A percentile compares a stretch with the other conserved stretches of the same genome.
Conservation (phyloP, 2,329 filamentous ascomycete species). For the Chalara sp. region DNA sequence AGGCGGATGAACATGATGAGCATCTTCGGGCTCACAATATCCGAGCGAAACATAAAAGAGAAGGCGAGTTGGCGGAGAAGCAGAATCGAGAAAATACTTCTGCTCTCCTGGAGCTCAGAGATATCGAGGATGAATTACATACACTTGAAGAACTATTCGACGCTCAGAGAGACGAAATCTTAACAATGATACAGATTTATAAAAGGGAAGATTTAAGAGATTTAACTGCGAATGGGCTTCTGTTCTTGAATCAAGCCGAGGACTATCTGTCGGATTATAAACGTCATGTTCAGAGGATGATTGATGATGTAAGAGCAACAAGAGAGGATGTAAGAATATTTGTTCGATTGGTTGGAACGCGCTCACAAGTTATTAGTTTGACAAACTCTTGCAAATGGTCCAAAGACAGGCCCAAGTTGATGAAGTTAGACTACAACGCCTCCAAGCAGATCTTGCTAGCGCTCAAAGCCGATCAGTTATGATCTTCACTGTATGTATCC, state of each 20-base stretch:
- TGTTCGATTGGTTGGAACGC: neutral
- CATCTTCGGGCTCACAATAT: constrained; percentile 1
- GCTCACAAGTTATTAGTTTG: neutral
- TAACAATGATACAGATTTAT: constrained; percentile 2
- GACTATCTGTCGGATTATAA: constrained; percentile 3
- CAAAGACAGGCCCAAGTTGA: constrained; percentile 8
- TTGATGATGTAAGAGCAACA: constrained; percentile 1
- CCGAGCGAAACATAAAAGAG: constrained; percentile 4
- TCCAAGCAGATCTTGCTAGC: constrained; percentile 5
- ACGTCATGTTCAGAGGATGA: constrained; percentile 2
- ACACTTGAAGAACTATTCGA: constrained; percentile 3
- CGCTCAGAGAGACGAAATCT: neutral
- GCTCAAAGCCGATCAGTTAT: constrained; percentile 6
- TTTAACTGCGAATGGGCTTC: constrained; percentile 1
- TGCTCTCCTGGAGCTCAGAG: constrained; percentile 6
- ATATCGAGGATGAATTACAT: constrained; percentile 9
- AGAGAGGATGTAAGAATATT: constrained; percentile 2
- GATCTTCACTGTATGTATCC: constrained; percentile 6
- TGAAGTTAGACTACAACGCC: constrained; percentile 5
- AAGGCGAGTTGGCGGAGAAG: constrained; percentile 2
- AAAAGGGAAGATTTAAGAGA: neutral
- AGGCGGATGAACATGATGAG: constrained; percentile 1
- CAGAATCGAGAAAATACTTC: constrained; percentile 11
- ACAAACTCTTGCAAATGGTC: constrained; percentile 5
- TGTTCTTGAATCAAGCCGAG: constrained; percentile 1